Conservation (phyloP, 768 basidiomycete species). For the Lentinula edodes region DNA sequence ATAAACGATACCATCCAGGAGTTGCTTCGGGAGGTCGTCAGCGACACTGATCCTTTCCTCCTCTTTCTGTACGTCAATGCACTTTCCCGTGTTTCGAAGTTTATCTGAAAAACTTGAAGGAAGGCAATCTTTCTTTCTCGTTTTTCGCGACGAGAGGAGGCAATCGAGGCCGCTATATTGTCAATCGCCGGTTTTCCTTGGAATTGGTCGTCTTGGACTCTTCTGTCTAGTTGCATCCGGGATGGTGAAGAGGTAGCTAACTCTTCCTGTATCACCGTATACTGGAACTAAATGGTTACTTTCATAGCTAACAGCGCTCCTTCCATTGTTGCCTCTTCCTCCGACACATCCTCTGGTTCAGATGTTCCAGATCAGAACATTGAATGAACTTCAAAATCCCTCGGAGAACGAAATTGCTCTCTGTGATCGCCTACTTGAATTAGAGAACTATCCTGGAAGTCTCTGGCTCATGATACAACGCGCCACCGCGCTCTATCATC, state of each 20-base stretch:
- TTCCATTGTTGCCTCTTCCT: constrained; percentile 42
- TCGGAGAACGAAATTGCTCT: constrained; percentile 79
- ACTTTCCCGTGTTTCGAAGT: background rate
- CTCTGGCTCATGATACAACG: constrained; percentile 83
- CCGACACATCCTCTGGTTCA: constrained; percentile 46
- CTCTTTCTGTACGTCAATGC: constrained; percentile 61
- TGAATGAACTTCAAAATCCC: constrained; percentile 86
- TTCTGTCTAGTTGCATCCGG: constrained; percentile 72
- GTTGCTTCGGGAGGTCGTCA: constrained; percentile 54
- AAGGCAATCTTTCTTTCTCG: constrained; percentile 81
- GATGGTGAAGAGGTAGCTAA: constrained; percentile 78
- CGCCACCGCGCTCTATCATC: constrained; percentile 84
- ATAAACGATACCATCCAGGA: constrained; percentile 53
- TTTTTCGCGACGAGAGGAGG: constrained; percentile 74
- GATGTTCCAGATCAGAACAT: constrained; percentile 80
- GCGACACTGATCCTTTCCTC: constrained; percentile 71
- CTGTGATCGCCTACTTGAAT: constrained; percentile 70
- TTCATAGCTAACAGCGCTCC: constrained; percentile 39
- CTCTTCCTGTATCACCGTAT: background rate
- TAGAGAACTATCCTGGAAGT: constrained; percentile 74
- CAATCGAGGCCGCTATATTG: constrained; percentile 72
- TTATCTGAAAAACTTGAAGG: constrained; percentile 32
- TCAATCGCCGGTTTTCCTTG: constrained; percentile 79
- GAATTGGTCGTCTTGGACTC: constrained; percentile 93
- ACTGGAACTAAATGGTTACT: constrained; percentile 1